phyloP scores from a whole-genome alignment of 2,329 filamentous ascomycete genomes.

The Fusarium sp. region DNA sequence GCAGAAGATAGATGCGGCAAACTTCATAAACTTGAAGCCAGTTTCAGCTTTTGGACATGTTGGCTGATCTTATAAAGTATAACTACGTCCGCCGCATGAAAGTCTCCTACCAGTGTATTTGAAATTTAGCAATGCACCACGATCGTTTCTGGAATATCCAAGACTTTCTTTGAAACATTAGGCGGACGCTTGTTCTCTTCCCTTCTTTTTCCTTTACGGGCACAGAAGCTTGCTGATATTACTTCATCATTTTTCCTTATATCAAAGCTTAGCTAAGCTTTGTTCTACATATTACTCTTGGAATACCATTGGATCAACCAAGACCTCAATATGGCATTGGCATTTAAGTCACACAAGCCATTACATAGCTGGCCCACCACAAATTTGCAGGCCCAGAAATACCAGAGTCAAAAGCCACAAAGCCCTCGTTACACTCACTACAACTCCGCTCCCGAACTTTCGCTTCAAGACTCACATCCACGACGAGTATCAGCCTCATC shows the following conservation, averaged over 20 bases:
- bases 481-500: background rate
- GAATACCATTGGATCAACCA: background rate
- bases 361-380: background rate
- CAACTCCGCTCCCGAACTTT: background rate
- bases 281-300: background rate
- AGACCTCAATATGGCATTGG: background rate
- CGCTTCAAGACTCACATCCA: background rate
- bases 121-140: background rate
- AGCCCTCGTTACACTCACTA: background rate
- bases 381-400: background rate
- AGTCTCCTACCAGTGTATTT: no score
- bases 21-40: background rate
- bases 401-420: background rate
- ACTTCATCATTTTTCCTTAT: background rate
- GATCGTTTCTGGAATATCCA: background rate
- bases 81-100: background rate
- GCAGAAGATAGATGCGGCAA: background rate
- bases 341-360: background rate
- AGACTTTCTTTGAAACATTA: background rate
- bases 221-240: background rate
- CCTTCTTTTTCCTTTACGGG: background rate
- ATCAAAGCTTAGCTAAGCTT: background rate
- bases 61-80: background rate
- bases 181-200: background rate
- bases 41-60: background rate